Evolutionary conservation across 2,329 filamentous ascomycete genomes (phyloP), one percentile per base, ranked within the genome.

Genomic region (Xylariaceae sp.): DNA sequence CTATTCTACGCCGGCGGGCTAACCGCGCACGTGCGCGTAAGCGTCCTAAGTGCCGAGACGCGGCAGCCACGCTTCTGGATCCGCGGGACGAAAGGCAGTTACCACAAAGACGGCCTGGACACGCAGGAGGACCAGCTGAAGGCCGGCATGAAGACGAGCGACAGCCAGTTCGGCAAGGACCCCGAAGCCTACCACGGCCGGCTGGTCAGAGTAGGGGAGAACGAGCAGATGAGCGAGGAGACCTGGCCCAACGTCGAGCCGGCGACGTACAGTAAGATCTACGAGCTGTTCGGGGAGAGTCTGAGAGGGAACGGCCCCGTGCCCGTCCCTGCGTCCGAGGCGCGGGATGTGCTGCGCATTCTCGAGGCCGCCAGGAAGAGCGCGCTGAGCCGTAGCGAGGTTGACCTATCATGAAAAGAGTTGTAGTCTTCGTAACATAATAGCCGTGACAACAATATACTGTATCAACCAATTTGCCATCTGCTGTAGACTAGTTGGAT

Each of bases 11-110:
- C 72, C 13, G 70, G 75, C 39, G 84, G 84, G 5, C 71, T 86
- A 58, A 68, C 89, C 43, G 88, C 84, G 10, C 85, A 85, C 43
- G 83, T 84, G 45, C 87, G 88, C 67, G 86, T 85, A 53, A 81
- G 79, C 40, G 80, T 87, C 19, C 75, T 89, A 47, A 88, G 83
- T 66, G 80, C 81, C 2, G 88, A 92, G 70, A 75, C 74, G 21
- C 75, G 80, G 57, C 88, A 92, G 73, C 74, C 87, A 55, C 76
- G 88, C 37, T 92, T 85, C 75, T 92, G 88, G 88, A 76, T 92
- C 9, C 77, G 88, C 22, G 89, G 89, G 19, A 81, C 81, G 16
- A 84, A 85, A 70, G 89, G 87, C 0, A 87, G 81, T 65, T 92
- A 86, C 71, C 86, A 81, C 74, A 92, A 92, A 76, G 72, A 74